These are phyloP conservation scores for Kwoniella botswanensis DNA, from an alignment of 768 basidiomycete genomes.

Conservation along the genomic window DNA sequence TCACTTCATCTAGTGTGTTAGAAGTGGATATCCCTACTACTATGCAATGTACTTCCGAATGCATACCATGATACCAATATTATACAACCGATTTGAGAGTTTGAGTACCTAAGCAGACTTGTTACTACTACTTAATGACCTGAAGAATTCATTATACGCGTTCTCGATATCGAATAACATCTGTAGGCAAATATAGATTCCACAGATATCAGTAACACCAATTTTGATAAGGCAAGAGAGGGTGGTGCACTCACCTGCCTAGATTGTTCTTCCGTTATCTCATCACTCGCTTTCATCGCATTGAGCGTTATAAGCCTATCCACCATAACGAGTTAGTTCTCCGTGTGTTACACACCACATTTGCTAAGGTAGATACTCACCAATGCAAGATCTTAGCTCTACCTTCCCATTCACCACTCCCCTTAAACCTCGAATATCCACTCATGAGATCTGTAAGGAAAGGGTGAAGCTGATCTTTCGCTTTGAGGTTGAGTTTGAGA, in stretches of 20 bases:
- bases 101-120: conserved; percentile 20
- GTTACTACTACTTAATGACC: conserved; percentile 50
- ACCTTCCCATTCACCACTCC: conserved; percentile 95
- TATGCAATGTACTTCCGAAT: not conserved
- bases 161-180: conserved; percentile 96
- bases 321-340: not conserved
- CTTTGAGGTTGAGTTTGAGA: conserved; percentile 85
- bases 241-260: conserved; percentile 69
- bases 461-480: conserved; percentile 95
- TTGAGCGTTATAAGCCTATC: conserved; percentile 92
- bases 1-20: no score
- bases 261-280: conserved; percentile 92
- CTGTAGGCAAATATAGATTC: conserved; percentile 59
- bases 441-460: conserved; percentile 94
- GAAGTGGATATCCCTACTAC: no score
- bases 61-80: not conserved
- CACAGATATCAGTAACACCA: not conserved
- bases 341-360: not conserved
- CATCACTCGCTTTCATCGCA: conserved; percentile 94
- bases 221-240: not conserved
- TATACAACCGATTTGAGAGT: conserved; percentile 4
- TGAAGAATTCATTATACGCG: conserved; percentile 91
- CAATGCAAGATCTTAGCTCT: conserved; percentile 90
- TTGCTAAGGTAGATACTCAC: conserved; percentile 61
- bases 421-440: conserved; percentile 91